These are phyloP conservation scores for Populus hybrid DNA, from an alignment of 441 rosid species.

Conservation along the genomic window DNA sequence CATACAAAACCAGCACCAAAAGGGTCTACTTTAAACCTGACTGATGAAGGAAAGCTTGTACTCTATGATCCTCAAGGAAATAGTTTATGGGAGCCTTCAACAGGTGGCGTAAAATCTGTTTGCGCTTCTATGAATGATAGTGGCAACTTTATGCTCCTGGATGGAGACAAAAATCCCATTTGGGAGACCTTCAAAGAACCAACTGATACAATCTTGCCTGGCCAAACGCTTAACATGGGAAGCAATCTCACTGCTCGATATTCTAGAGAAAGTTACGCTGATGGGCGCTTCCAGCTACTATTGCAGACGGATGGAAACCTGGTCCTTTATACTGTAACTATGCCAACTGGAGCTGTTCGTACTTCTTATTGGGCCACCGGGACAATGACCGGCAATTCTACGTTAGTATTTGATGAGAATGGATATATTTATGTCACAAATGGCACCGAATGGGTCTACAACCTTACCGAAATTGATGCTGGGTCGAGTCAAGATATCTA, in stretches of 20 bases:
- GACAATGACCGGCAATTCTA: neutral
- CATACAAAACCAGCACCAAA: conserved; percentile 3
- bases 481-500: too few relatives aligned
- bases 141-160: conserved; percentile 32
- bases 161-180: neutral
- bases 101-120: neutral
- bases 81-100: conserved; percentile 18
- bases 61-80: conserved; percentile 25
- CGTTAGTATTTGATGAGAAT: conserved; percentile 18
- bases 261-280: conserved; percentile 12
- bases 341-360: neutral
- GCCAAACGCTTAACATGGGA: conserved; percentile 19
- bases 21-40: conserved; percentile 29
- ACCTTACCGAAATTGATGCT: neutral
- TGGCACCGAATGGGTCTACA: too few relatives aligned
- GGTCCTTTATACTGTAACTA: conserved; percentile 11
- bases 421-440: conserved; percentile 23
- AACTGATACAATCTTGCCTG: conserved; percentile 39
- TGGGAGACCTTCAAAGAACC: conserved; percentile 50
- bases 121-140: conserved; percentile 32
- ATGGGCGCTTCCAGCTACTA: conserved; percentile 36
- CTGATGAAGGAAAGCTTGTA: conserved; percentile 14
- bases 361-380: neutral
- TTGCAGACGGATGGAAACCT: conserved; percentile 10
- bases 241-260: conserved; percentile 14